phyloP scores from a whole-genome alignment of 75 land plant species.

The Sequoiadendron giganteum region DNA sequence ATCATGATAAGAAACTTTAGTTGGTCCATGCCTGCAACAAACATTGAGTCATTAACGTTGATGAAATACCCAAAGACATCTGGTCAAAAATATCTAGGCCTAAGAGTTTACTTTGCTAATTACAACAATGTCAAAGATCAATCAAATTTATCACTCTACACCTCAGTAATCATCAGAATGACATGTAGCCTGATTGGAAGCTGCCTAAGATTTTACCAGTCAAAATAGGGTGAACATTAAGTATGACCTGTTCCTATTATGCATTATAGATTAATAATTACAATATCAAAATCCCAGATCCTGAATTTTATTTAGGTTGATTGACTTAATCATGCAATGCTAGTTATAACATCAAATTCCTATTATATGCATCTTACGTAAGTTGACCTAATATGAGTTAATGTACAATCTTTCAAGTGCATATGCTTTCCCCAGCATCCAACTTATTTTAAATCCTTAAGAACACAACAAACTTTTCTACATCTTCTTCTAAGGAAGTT shows the following conservation, averaged over 20 bases:
- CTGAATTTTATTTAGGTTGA: background rate
- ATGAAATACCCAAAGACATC: background rate
- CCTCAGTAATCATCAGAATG: background rate
- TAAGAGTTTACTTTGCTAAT: background rate
- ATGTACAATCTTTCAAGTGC: background rate
- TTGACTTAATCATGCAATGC: background rate
- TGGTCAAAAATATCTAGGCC: background rate
- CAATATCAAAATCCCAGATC: background rate
- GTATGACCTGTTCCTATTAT: background rate
- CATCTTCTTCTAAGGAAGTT: background rate
- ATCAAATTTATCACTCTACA: background rate
- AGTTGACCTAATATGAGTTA: background rate
- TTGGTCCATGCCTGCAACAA: background rate
- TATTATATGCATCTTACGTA: background rate
- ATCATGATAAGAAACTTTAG: conserved; percentile 1
- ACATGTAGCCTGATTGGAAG: background rate
- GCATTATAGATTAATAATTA: background rate
- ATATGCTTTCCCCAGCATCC: background rate
- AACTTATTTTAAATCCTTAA: background rate
- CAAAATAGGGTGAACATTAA: background rate
- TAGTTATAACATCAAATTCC: background rate
- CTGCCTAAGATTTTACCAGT: background rate
- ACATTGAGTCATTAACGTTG: background rate
- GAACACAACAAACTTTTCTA: background rate
- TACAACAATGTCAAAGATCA: background rate